Conservation (phyloP, 129 eudicot genomes). For the Cynara cardunculus region DNA sequence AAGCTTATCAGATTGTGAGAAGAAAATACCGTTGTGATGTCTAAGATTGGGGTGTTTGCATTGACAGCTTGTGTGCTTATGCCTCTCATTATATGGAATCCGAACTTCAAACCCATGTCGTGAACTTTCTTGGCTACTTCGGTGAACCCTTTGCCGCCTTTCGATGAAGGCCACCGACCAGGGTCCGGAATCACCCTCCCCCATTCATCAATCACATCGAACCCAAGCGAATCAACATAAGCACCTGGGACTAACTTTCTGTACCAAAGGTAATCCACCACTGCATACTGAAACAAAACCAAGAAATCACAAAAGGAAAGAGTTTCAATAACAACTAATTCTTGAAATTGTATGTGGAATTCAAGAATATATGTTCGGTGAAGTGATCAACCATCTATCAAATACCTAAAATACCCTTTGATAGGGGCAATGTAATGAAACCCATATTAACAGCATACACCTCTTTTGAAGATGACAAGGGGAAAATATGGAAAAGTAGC, state of each 20-base stretch:
- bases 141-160: constrained; percentile 64
- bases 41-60: constrained; percentile 90
- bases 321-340: neutral
- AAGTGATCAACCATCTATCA: neutral
- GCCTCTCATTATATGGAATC: constrained; percentile 98
- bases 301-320: neutral
- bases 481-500: neutral
- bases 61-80: constrained; percentile 91
- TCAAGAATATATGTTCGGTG: neutral
- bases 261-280: constrained; percentile 98
- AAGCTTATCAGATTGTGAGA: neutral
- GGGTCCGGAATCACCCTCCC: constrained; percentile 98
- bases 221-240: constrained; percentile 70
- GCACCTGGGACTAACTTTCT: constrained; percentile 79
- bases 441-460: neutral
- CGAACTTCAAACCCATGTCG: constrained; percentile 89
- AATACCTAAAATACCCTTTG: constrained; percentile 8
- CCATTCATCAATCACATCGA: constrained; percentile 93
- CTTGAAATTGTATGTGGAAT: neutral
- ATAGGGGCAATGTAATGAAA: neutral
- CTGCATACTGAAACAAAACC: constrained; percentile 63
- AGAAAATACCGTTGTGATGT: constrained; percentile 65
- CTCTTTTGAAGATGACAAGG: neutral
- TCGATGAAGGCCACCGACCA: constrained; percentile 87
- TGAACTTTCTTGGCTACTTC: constrained; percentile 81